These are phyloP conservation scores for Pittosporum tobira DNA, from an alignment of 129 eudicot species.

Conservation along the genomic window DNA sequence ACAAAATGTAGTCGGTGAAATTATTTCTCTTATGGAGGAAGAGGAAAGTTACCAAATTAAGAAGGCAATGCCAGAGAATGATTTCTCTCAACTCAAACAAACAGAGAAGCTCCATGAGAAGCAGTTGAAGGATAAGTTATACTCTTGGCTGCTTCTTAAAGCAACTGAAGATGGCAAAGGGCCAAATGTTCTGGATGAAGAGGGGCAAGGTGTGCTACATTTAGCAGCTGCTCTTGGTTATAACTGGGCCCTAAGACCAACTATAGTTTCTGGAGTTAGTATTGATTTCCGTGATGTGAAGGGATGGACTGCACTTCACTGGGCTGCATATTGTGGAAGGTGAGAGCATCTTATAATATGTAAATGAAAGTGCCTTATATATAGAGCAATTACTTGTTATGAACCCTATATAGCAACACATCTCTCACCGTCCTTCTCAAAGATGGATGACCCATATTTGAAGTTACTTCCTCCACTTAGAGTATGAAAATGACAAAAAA, in stretches of 20 bases:
- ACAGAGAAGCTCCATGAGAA: no score
- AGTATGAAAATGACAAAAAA: no score
- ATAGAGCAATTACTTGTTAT: no score
- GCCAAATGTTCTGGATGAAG: constrained; percentile 63
- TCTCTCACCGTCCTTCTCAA: no score
- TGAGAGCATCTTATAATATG: no score
- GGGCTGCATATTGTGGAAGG: constrained; percentile 97
- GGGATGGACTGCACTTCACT: constrained; percentile 96
- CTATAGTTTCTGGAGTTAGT: constrained; percentile 71
- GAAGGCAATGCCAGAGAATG: no score
- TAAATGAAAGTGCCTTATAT: no score
- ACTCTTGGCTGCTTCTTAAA: constrained; percentile 26
- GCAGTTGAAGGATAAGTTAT: constrained; percentile 24
- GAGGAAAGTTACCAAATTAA: not conserved
- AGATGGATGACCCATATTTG: no score
- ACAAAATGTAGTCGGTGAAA: no score
- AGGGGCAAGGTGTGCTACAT: constrained; percentile 83
- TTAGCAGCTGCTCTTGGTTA: constrained; percentile 83
- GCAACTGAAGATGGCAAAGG: constrained; percentile 69
- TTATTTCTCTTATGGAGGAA: constrained; percentile 12
- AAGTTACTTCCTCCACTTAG: no score
- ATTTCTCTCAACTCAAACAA: no score
- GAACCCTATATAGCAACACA: no score
- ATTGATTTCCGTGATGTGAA: constrained; percentile 69
- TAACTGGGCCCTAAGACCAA: constrained; percentile 76